Base-by-base conservation (phyloP, 805 yeast genomes). In the Helenozyma baotianmanensis region DNA sequence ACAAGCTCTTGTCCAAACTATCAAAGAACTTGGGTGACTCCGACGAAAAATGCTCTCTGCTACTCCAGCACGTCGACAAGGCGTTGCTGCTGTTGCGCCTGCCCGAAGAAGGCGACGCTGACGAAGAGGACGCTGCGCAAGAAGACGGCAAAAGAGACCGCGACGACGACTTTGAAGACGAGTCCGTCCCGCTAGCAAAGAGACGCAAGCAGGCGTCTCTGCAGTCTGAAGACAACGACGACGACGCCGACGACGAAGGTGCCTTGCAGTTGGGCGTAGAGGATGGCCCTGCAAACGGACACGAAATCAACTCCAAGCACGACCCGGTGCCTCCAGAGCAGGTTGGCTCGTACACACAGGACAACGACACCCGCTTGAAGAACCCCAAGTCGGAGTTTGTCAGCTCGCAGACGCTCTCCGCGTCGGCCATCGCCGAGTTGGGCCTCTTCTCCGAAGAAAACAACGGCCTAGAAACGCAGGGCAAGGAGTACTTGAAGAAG, bases 371-470 rank as follows among this genome's bases (percentile, higher is more conserved):
- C 5, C 51, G 74, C 32, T 66, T 75, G 15, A 76, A 75, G 44
- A 82, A 82, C 50, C 90, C 92, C 1, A 80, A 80, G 47, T 72
- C 84, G 0, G 90, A 83, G 54, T 82, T 78, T 53, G 90, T 83
- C 4, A 64, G 76, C 0, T 66, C 85, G 1, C 89, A 82, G 51
- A 73, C 82, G 1, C 62, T 83, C 26, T 83, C 89, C 0, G 65
- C 74, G 3, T 76, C 78, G 2, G 85, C 87, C 0, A 57, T 66
- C 10, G 69, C 74, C 3, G 74, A 72, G 21, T 57, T 85, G 33
- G 87, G 85, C 0, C 58, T 85, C 15, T 85, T 76, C 42, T 68
- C 76, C 7, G 89, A 82, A 31, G 70, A 71, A 32, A 62, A 58
- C 19, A 69, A 76, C 29, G 82, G 82, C 1, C 52, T 76, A 14